A percentile compares a stretch with the other conserved stretches of the same genome.
Conservation (phyloP, 1,139 yeast species). For the Geotrichum klebahnii region DNA sequence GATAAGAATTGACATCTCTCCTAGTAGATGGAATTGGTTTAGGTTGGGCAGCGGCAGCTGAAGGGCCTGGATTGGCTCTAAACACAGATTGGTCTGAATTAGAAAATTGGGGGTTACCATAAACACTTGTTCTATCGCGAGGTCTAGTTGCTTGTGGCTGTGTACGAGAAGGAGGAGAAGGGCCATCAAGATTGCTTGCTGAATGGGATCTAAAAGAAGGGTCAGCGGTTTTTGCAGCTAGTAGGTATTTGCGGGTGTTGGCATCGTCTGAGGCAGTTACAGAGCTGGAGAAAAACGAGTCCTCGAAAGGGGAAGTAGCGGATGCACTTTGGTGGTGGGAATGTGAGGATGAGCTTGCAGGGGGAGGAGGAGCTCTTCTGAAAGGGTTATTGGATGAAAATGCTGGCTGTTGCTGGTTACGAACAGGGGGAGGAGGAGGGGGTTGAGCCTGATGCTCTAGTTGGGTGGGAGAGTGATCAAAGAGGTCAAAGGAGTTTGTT, state of each 20-base stretch:
- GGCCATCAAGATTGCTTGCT: conserved; percentile 6
- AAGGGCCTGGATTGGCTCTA: neutral
- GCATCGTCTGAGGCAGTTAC: neutral
- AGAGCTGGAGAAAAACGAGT: conserved; percentile 4
- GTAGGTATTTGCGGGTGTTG: neutral
- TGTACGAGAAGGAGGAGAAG: neutral
- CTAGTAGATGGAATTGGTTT: too few species aligned
- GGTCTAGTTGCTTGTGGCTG: conserved; percentile 1
- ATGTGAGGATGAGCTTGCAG: neutral
- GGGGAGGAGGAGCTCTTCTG: conserved; percentile 18
- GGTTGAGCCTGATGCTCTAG: conserved; percentile 3
- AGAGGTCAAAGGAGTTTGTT: conserved; percentile 9
- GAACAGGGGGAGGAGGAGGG: neutral
- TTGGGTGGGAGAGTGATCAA: conserved; percentile 1
- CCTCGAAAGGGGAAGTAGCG: neutral
- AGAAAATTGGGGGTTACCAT: conserved; percentile 12
- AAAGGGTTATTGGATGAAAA: conserved; percentile 22
- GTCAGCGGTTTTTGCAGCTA: neutral
- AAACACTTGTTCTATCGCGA: conserved; percentile 3
- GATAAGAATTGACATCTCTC: neutral
- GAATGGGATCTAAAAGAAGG: conserved; percentile 14
- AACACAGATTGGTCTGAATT: conserved; percentile 19
- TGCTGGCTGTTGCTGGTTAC: conserved; percentile 5
- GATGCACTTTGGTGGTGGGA: neutral
- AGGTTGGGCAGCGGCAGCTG: neutral